Conservation (phyloP, 108 stramenopile genomes). For the Skeletonema costatum region DNA sequence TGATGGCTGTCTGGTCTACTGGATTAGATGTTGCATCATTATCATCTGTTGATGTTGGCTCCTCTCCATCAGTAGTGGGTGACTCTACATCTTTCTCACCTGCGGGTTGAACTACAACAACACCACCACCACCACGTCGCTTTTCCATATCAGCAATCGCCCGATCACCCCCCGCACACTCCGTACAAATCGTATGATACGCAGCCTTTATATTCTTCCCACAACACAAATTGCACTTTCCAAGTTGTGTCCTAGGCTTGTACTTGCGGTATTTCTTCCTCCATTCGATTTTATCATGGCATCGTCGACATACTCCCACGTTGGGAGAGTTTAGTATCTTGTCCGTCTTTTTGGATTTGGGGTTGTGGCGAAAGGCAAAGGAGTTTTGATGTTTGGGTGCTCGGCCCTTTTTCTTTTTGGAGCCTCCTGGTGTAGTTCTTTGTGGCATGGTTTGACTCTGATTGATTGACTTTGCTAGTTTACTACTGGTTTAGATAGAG, state of each 20-base stretch:
- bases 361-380: constrained; percentile 95
- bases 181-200: constrained; percentile 86
- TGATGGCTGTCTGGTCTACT: background rate
- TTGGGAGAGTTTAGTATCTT: constrained; percentile 84
- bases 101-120: background rate
- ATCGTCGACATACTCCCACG: constrained; percentile 87
- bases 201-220: constrained; percentile 72
- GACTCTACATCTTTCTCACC: background rate
- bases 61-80: constrained; percentile 5
- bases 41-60: background rate
- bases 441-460: constrained; percentile 37
- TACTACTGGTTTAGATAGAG: no score
- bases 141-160: constrained; percentile 58
- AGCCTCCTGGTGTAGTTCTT: constrained; percentile 18
- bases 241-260: constrained; percentile 81
- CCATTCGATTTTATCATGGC: constrained; percentile 95
- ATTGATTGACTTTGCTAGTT: no score
- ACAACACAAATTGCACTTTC: constrained; percentile 79
- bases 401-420: constrained; percentile 82
- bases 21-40: background rate
- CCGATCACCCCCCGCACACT: constrained; percentile 58
- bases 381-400: constrained; percentile 91
- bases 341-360: constrained; percentile 92
- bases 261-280: constrained; percentile 92
- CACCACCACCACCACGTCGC: background rate